Evolutionary conservation across 2,329 filamentous ascomycete species (phyloP).

Genomic region (Phialophora chinensis): DNA sequence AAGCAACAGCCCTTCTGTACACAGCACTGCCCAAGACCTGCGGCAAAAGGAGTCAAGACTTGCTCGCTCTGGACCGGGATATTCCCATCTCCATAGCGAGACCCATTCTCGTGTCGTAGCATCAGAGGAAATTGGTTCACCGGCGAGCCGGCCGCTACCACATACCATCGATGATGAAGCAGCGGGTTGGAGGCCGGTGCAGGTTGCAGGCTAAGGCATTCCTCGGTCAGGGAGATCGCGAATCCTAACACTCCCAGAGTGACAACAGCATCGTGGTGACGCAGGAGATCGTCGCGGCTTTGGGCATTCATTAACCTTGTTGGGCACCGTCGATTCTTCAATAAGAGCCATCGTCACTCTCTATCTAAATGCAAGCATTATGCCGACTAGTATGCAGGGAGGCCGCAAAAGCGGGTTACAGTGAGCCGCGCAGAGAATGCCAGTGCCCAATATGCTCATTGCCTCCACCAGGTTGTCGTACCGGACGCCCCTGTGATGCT

Average conservation of each 20-base stretch:
- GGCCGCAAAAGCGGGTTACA: neutral
- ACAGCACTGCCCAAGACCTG: neutral
- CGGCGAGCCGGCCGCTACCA: neutral
- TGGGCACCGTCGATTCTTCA: neutral
- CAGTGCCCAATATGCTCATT: neutral
- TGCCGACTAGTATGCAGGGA: neutral
- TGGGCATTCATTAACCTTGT: neutral
- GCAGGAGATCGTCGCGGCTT: neutral
- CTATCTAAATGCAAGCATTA: neutral
- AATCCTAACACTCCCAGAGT: neutral
- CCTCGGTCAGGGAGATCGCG: neutral
- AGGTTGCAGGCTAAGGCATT: neutral
- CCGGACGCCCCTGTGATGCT: neutral
- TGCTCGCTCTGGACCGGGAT: neutral
- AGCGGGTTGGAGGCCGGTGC: neutral
- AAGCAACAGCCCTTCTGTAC: neutral
- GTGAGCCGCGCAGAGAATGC: neutral
- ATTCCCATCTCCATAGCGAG: neutral
- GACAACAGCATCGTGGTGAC: neutral
- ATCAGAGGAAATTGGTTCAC: neutral
- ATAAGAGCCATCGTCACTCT: neutral
- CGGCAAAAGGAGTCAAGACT: neutral
- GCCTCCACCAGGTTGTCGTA: neutral
- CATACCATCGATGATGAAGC: neutral
- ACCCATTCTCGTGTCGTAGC: constrained; percentile 3